phyloP scores from a whole-genome alignment of 805 yeast genomes.

The Hanseniaspora taiwanica region DNA sequence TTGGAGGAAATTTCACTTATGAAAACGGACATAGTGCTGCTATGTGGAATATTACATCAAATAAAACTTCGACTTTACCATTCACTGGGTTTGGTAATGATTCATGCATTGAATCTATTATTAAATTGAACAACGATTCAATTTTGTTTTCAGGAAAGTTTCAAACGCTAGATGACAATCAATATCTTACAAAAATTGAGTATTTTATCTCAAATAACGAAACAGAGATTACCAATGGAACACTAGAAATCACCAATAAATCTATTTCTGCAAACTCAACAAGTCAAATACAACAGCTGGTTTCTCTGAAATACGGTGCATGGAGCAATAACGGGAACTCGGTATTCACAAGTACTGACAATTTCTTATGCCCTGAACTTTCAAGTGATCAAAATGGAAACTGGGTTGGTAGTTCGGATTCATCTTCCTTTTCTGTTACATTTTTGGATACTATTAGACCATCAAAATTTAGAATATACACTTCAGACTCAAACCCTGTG shows the following conservation, averaged over 20 bases:
- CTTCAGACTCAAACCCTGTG: conserved; percentile 38
- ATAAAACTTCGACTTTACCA: conserved; percentile 35
- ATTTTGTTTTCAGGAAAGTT: conserved; percentile 76
- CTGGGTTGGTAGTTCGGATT: conserved; percentile 42
- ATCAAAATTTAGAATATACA: conserved; percentile 58
- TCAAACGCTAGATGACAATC: conserved; percentile 40
- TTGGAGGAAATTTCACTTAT: conserved; percentile 68
- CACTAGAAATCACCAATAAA: conserved; percentile 17
- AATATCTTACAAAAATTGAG: conserved; percentile 21
- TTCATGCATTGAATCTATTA: conserved; percentile 49
- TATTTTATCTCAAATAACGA: conserved; percentile 11
- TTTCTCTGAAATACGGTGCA: conserved; percentile 44
- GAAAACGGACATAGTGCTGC: conserved; percentile 37
- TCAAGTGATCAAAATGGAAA: conserved; percentile 18
- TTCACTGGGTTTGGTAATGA: conserved; percentile 66
- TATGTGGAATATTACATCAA: conserved; percentile 34
- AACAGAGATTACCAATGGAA: conserved; percentile 7
- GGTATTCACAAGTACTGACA: conserved; percentile 22
- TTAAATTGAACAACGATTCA: conserved; percentile 32
- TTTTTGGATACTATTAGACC: conserved; percentile 50
- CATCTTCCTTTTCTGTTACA: conserved; percentile 55
- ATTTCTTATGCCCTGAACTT: conserved; percentile 44
- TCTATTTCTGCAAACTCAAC: conserved; percentile 15
- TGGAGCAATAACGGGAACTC: conserved; percentile 30
- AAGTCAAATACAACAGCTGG: conserved; percentile 42